These are phyloP conservation scores for Thoreauomyces humboldtii DNA, from an alignment of 192 early-diverging fungal species.

Conservation along the genomic window DNA sequence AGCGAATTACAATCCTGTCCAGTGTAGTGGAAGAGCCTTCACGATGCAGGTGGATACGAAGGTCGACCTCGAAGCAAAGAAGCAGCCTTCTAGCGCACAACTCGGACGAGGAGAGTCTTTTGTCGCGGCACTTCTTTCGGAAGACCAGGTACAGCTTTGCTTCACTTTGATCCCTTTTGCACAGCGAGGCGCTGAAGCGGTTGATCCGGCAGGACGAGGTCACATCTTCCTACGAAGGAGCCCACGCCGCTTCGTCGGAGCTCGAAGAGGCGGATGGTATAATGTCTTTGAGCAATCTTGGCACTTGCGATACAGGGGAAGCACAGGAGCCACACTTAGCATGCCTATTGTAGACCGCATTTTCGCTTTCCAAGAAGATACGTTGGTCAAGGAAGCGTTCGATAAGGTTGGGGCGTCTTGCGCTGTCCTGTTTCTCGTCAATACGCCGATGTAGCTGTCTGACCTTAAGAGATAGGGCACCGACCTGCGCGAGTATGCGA, in stretches of 20 bases:
- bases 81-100: background rate
- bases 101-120: conserved; percentile 3
- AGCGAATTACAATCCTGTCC: too few species aligned
- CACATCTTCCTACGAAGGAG: background rate
- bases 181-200: too few species aligned
- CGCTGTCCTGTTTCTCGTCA: background rate
- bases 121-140: conserved; percentile 6
- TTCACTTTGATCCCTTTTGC: too few species aligned
- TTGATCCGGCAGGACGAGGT: background rate
- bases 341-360: conserved; percentile 68
- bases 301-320: too few species aligned
- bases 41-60: too few species aligned
- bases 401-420: conserved; percentile 45
- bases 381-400: conserved; percentile 76
- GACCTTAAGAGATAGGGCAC: conserved; percentile 51
- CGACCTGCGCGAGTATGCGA: conserved; percentile 83
- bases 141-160: background rate
- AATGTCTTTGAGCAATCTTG: too few species aligned
- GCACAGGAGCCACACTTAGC: too few species aligned
- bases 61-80: too few species aligned
- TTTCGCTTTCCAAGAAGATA: conserved; percentile 78
- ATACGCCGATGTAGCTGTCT: background rate
- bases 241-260: conserved; percentile 7
- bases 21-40: too few species aligned
- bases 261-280: conserved; percentile 12